A percentile compares a stretch with the other conserved stretches of the same genome.
These are phyloP conservation scores for Sarcocystis neurona DNA, from an alignment of 169 alveolate species.

Conservation along the genomic window DNA sequence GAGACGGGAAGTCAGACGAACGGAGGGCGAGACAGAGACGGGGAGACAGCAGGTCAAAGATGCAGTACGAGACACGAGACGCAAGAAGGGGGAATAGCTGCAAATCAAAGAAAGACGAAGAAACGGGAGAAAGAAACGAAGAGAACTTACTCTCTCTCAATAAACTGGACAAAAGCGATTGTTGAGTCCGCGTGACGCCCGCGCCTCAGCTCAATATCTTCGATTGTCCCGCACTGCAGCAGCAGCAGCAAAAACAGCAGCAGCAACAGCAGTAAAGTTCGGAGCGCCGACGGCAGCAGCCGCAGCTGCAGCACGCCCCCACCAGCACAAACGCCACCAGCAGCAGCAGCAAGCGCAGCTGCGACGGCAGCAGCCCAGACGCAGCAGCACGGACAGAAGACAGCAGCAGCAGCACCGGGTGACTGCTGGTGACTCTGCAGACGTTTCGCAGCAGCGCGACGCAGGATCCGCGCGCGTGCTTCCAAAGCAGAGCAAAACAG, in stretches of 20 bases:
- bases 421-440: no score
- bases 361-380: no score
- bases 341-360: no score
- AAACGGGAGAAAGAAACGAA: background rate
- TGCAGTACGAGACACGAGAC: background rate
- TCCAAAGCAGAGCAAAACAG: no score
- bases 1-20: background rate
- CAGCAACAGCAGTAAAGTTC: background rate
- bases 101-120: no score
- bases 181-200: background rate
- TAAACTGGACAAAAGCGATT: conserved; percentile 4
- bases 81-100: background rate
- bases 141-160: background rate
- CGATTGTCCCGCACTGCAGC: conserved; percentile 9
- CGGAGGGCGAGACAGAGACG: background rate
- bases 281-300: no score
- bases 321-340: no score
- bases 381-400: no score
- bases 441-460: no score
- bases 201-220: conserved; percentile 11
- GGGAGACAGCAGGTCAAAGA: background rate
- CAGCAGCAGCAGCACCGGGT: no score
- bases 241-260: background rate
- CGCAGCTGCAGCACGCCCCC: no score
- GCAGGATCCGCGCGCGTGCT: no score